phyloP scores from a whole-genome alignment of 1,284 basidiomycete genomes.

The Fomitopsis betulina region DNA sequence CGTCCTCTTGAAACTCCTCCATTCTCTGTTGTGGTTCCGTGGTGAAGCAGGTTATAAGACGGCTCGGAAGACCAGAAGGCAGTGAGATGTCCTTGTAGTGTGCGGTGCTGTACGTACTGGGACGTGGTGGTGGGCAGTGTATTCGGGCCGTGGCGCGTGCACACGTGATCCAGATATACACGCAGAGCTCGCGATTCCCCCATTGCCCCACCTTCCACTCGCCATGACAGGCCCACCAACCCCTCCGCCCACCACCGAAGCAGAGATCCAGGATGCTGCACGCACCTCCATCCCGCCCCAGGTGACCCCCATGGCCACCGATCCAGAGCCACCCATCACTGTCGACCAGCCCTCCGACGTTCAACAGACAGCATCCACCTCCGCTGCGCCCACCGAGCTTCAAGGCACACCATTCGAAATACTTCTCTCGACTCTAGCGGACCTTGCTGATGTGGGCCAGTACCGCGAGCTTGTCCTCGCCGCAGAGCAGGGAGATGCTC shows the following conservation, averaged over 20 bases:
- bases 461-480: constrained; percentile 39
- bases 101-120: not conserved
- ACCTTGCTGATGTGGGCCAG: constrained; percentile 39
- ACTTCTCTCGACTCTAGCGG: constrained; percentile 38
- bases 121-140: not conserved
- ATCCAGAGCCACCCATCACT: not conserved
- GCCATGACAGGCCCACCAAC: constrained; percentile 48
- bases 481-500: constrained; percentile 49
- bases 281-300: constrained; percentile 17
- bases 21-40: constrained; percentile 25
- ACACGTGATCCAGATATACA: not conserved
- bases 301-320: constrained; percentile 5
- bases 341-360: not conserved
- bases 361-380: not conserved
- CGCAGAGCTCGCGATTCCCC: not conserved
- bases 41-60: not conserved
- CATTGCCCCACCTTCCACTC: not conserved
- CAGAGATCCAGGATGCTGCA: constrained; percentile 46
- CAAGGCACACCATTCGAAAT: constrained; percentile 16
- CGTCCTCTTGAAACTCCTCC: constrained; percentile 56
- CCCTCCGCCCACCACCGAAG: constrained; percentile 49
- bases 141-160: too few relatives aligned
- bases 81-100: not conserved
- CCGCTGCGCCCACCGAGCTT: constrained; percentile 12
- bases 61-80: constrained; percentile 1